Base-by-base conservation (phyloP, 768 basidiomycete species). In the Lactarius quietus region DNA sequence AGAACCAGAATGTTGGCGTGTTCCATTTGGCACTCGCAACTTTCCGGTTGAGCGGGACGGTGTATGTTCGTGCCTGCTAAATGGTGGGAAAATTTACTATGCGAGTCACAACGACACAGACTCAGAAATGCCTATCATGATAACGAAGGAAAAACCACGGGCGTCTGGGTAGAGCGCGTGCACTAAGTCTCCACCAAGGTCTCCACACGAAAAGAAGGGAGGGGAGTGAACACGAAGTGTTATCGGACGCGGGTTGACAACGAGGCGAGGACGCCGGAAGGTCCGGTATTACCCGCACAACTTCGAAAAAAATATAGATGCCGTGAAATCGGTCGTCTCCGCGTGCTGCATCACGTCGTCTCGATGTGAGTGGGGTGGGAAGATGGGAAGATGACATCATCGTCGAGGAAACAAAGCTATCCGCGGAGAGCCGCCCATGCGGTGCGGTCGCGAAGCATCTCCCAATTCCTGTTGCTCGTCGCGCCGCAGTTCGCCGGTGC, bases 361-460 rank as follows among this genome's bases (percentile, higher is more conserved):
- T 23, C n/a, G 17, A 41, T 10, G 14, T 10, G n/a, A 5, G 23
- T 41, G 41, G 41, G 17, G 41, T 41, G 41, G 41, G 41, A 41
- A 41, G 12, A 17, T 15, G 23, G 6, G 45, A n/a, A 26, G 4
- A 51, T 58, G 53, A 43, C 28, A 41, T 58, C 61, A 39, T 58
- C 65, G 36, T 45, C 65, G 15, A 52, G 61, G 57, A 59, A 66
- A 31, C 61, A 62, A 26, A 62, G 31, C 57, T 51, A 15, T 51
- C 65, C 51, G 61, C 65, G 6, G 65, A 62, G 57, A 62, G 61
- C 39, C 28, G 51, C 33, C 56, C 6, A 15, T 51, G 53, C 61
- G 57, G 41, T 28, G 52, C 57, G 20, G 57, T 58, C 26, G 62
- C 57, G 56, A 62, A 51, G 8, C 61, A 61, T 17, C 56, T 66